These are phyloP conservation scores for Cicer judaicum DNA, from an alignment of 306 rosid genomes.

Conservation along the genomic window DNA sequence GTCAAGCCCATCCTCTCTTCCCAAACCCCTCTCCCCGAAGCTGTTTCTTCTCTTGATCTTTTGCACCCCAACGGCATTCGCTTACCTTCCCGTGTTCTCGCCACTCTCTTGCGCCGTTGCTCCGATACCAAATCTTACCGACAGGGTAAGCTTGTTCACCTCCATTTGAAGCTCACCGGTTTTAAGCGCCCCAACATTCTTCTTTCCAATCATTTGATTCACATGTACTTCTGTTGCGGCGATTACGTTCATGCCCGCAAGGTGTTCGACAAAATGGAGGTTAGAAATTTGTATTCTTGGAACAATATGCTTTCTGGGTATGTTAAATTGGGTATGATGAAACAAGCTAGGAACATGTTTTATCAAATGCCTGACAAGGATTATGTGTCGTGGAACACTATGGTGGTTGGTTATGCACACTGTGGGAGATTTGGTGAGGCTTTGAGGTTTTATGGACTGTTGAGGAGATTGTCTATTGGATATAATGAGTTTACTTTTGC, in stretches of 20 bases:
- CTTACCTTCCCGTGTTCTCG: constrained; percentile 63
- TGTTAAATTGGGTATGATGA: constrained; percentile 68
- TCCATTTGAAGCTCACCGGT: constrained; percentile 74
- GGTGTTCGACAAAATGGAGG: constrained; percentile 82
- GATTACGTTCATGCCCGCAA: constrained; percentile 61
- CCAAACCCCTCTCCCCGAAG: constrained; percentile 57
- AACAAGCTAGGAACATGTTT: constrained; percentile 63
- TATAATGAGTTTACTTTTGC: constrained; percentile 80
- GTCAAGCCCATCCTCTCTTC: constrained; percentile 60
- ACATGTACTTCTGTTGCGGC: constrained; percentile 68
- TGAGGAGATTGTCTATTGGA: constrained; percentile 62
- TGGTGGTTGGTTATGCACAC: constrained; percentile 75
- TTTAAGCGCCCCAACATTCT: constrained; percentile 64
- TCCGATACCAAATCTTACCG: constrained; percentile 51
- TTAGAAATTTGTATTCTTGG: constrained; percentile 79
- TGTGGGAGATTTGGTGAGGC: constrained; percentile 61
- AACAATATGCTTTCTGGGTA: constrained; percentile 84
- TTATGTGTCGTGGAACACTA: constrained; percentile 78
- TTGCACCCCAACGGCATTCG: constrained; percentile 71
- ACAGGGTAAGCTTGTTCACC: constrained; percentile 71
- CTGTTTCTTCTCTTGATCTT: constrained; percentile 68
- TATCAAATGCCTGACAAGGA: constrained; percentile 73
- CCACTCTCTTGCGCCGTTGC: constrained; percentile 67
- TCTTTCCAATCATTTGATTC: constrained; percentile 71
- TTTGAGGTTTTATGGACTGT: constrained; percentile 60